Evolutionary conservation across 768 basidiomycete species (phyloP).

Genomic region (Suillus occidentalis): DNA sequence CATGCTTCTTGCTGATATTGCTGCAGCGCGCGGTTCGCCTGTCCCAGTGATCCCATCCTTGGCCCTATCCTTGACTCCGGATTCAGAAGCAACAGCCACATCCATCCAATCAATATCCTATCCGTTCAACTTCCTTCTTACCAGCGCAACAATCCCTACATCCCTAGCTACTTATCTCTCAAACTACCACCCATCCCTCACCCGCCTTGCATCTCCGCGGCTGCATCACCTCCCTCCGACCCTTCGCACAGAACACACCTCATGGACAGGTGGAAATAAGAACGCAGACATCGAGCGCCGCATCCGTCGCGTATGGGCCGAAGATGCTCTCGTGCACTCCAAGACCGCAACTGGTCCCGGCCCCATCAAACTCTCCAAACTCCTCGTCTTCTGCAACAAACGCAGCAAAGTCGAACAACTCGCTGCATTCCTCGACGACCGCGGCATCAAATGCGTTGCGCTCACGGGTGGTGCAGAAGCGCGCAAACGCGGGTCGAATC

Average conservation of each 20-base stretch:
- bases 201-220: constrained; percentile 77
- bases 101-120: constrained; percentile 38
- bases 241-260: constrained; percentile 70
- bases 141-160: constrained; percentile 85
- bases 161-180: constrained; percentile 68
- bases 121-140: constrained; percentile 81
- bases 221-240: constrained; percentile 76
- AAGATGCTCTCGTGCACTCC: constrained; percentile 45
- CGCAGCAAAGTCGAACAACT: constrained; percentile 65
- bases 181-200: constrained; percentile 56
- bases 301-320: constrained; percentile 72
- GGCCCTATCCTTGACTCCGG: constrained; percentile 16
- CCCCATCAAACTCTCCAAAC: constrained; percentile 50
- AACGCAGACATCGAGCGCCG: constrained; percentile 77
- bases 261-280: constrained; percentile 79
- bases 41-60: constrained; percentile 18
- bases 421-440: constrained; percentile 53
- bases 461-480: constrained; percentile 63
- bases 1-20: constrained; percentile 68
- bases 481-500: constrained; percentile 68
- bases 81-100: constrained; percentile 9
- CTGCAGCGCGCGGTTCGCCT: constrained; percentile 47
- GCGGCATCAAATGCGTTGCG: constrained; percentile 61
- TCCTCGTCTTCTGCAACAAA: constrained; percentile 85
- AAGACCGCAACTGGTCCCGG: constrained; percentile 23